Base-by-base conservation (phyloP, 225 moss, liverwort and hornwort species). In the Neckera pumila region DNA sequence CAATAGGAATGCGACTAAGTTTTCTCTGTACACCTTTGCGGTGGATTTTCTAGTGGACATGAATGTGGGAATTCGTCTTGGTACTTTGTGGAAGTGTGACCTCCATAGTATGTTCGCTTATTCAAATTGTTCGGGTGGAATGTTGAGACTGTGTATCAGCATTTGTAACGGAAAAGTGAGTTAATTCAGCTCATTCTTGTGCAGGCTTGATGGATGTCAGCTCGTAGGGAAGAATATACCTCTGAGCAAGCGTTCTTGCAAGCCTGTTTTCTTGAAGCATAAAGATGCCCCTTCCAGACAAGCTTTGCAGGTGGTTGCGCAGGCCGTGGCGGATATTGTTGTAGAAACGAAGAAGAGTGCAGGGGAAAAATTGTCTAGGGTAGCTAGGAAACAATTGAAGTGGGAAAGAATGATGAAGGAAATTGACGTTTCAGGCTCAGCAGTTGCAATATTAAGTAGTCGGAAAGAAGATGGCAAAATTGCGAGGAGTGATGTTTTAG, bases 341-440 rank as follows among this genome's bases (percentile, higher is more conserved):
- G 69, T 89, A 40, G 89, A 85, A 79, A 76, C 89, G 34, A 93
- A 92, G 89, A 89, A 86, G 71, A 54, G 61, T 36, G 73, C 78
- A 67, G 84, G 87, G 36, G 87, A 84, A 42, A 30, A 86, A 10
- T 79, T 89, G 83, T 91, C 89, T 40, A 92, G 84, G 43, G 92
- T 86, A 86, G 90, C 89, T 80, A 92, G 85, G 90, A 91, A 92
- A 66, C 92, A 95, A 82, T 86, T 94, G 81, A 90, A 94, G 79
- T 96, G 97, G 97, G 91, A 94, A 87, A 95, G 88, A 88, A 96
- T 96, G 95, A 97, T 97, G 97, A 96, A 90, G 80, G 96, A 95
- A 79, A 95, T 97, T 34, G 93, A 90, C 56, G 76, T n/a, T 57
- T 88, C 96, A 81, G 93, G 91, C 89, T 92, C 95, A 53, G 91